Evolutionary conservation across 805 yeast genomes (phyloP).

Genomic region (Yamadazyma nakazawae): DNA sequence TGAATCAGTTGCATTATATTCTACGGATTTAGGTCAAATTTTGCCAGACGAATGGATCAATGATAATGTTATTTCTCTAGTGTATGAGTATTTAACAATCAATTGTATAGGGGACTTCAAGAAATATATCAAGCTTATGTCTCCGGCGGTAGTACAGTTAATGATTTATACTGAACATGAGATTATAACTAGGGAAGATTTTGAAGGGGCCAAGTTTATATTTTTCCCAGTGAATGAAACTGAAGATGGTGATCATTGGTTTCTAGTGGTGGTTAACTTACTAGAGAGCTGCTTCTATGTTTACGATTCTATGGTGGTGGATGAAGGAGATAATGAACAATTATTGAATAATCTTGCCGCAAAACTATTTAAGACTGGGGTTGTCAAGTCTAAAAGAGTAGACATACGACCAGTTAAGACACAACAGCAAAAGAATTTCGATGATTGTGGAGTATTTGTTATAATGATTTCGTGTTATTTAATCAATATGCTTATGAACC

Average conservation of each 20-base stretch:
- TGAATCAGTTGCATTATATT: slow-evolving; percentile 55
- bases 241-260: slow-evolving; percentile 71
- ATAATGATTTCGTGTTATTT: slow-evolving; percentile 38
- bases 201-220: slow-evolving; percentile 40
- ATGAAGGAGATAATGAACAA: slow-evolving; percentile 21
- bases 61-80: slow-evolving; percentile 63
- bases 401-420: slow-evolving; percentile 26
- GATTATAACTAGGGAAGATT: slow-evolving; percentile 20
- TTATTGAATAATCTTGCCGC: slow-evolving; percentile 22
- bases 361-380: slow-evolving; percentile 21
- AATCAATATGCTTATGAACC: slow-evolving; percentile 23
- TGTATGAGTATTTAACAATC: slow-evolving; percentile 48
- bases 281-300: slow-evolving; percentile 47
- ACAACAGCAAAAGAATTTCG: slow-evolving; percentile 63
- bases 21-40: slow-evolving; percentile 55
- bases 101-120: slow-evolving; percentile 18
- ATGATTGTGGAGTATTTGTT: slow-evolving; percentile 59
- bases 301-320: slow-evolving; percentile 55
- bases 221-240: slow-evolving; percentile 70
- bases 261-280: slow-evolving; percentile 52
- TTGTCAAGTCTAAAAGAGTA: slow-evolving; percentile 15
- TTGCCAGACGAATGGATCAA: slow-evolving; percentile 70
- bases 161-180: slow-evolving; percentile 45
- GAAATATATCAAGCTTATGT: slow-evolving; percentile 28
- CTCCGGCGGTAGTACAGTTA: slow-evolving; percentile 65